Conservation (phyloP, 192 early-diverging fungal species). For the Linnemannia hyalina region DNA sequence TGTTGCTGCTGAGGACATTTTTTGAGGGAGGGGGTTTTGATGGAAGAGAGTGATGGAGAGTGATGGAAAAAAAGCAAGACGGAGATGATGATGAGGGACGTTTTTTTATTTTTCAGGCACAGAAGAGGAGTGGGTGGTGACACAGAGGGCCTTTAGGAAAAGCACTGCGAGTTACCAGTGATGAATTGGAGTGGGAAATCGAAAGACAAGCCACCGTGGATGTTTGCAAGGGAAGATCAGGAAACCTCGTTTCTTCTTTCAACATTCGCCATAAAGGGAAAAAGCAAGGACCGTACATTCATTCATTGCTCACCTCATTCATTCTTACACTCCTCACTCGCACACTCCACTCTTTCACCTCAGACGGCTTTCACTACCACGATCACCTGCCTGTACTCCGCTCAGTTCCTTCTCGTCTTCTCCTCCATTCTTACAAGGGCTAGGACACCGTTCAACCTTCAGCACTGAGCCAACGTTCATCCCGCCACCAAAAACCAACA, state of each 20-base stretch:
- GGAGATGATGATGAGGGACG: not conserved
- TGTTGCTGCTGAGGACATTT: constrained; percentile 1
- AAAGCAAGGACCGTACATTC: too few species aligned
- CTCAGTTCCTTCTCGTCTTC: not conserved
- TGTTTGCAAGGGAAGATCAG: constrained; percentile 3
- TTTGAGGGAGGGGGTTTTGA: not conserved
- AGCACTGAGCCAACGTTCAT: not conserved
- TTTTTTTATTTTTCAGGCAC: not conserved
- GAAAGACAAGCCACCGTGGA: not conserved
- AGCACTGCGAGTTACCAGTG: not conserved
- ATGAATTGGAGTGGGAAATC: not conserved
- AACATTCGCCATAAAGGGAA: too few species aligned
- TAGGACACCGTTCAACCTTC: not conserved
- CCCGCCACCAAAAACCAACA: not conserved
- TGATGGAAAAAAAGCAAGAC: not conserved
- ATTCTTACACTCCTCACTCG: not conserved
- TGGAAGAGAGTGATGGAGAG: not conserved
- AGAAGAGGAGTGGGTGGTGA: not conserved
- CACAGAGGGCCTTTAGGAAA: not conserved
- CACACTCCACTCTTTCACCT: too few species aligned
- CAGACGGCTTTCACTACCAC: not conserved
- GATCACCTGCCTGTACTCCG: too few species aligned
- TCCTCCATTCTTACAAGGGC: constrained; percentile 13
- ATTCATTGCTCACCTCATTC: too few species aligned
- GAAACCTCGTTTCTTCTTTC: not conserved